phyloP scores from a whole-genome alignment of 1,139 yeast species.

The Candida labiduridarum region DNA sequence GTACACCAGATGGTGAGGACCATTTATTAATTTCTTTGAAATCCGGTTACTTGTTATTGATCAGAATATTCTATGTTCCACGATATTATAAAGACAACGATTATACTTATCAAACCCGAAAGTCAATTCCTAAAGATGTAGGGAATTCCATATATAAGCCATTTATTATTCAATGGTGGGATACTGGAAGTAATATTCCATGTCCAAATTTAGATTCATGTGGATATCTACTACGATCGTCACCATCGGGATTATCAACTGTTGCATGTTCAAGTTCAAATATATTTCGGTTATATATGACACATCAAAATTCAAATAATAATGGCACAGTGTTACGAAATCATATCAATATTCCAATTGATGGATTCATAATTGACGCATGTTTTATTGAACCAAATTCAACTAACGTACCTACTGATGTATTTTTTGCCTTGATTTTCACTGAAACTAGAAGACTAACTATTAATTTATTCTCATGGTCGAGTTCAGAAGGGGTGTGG shows the following conservation, averaged over 20 bases:
- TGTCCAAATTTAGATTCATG: conserved; percentile 32
- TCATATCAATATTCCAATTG: conserved; percentile 42
- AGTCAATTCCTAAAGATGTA: conserved; percentile 7
- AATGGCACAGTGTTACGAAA: conserved; percentile 41
- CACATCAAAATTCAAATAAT: conserved; percentile 35
- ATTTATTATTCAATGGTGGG: conserved; percentile 58
- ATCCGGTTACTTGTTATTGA: conserved; percentile 44
- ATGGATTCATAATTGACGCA: conserved; percentile 44
- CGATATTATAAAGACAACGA: conserved; percentile 29
- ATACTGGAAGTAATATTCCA: conserved; percentile 21
- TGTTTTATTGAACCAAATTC: conserved; percentile 45
- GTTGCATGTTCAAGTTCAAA: conserved; percentile 42
- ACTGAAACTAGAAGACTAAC: conserved; percentile 40
- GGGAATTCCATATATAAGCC: conserved; percentile 36
- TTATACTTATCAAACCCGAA: conserved; percentile 19
- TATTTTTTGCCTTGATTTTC: conserved; percentile 38
- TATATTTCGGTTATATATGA: conserved; percentile 40
- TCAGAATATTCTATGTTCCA: conserved; percentile 40
- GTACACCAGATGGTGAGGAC: conserved; percentile 35
- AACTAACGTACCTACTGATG: conserved; percentile 24
- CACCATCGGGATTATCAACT: conserved; percentile 37
- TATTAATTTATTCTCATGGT: conserved; percentile 46
- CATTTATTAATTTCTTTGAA: conserved; percentile 42
- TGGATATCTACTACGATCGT: conserved; percentile 35
- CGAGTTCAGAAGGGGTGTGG: conserved; percentile 31